Conservation (phyloP, 768 basidiomycete genomes). For the Boletus barrowsii region DNA sequence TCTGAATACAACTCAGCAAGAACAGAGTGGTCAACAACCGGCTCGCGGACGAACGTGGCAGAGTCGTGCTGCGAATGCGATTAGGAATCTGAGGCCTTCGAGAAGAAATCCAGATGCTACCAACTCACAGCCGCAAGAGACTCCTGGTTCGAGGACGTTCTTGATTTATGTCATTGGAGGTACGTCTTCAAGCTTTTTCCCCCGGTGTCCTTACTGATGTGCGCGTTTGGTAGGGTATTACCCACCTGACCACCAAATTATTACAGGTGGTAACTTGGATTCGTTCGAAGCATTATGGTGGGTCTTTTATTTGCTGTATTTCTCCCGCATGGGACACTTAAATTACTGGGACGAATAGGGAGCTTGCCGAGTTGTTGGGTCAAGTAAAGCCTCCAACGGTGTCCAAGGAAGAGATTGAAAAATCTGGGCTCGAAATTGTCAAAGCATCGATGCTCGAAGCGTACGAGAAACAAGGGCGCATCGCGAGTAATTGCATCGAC, state of each 20-base stretch:
- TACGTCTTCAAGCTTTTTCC: slow-evolving; percentile 25
- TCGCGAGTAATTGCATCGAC: slow-evolving; percentile 78
- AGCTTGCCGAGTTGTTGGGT: slow-evolving; percentile 80
- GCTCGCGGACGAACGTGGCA: slow-evolving; percentile 49
- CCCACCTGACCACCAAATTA: slow-evolving; percentile 83
- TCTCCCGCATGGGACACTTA: not conserved
- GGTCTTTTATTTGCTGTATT: slow-evolving; percentile 23
- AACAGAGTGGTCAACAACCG: slow-evolving; percentile 16
- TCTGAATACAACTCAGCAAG: slow-evolving; percentile 9
- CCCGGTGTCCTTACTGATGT: slow-evolving; percentile 3
- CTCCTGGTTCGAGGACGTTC: slow-evolving; percentile 55
- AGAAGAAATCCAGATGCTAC: slow-evolving; percentile 21
- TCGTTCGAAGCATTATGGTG: slow-evolving; percentile 79
- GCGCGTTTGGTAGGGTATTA: slow-evolving; percentile 66
- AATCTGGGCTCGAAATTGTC: slow-evolving; percentile 76
- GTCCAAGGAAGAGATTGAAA: slow-evolving; percentile 80
- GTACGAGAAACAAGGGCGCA: slow-evolving; percentile 58
- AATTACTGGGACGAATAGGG: slow-evolving; percentile 39
- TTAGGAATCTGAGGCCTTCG: slow-evolving; percentile 52
- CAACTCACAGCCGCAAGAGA: slow-evolving; percentile 21
- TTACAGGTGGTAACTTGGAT: slow-evolving; percentile 74
- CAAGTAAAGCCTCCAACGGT: slow-evolving; percentile 82
- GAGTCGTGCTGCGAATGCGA: slow-evolving; percentile 58
- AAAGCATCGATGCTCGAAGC: slow-evolving; percentile 46
- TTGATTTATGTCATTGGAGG: slow-evolving; percentile 90